Evolutionary conservation across 2,329 filamentous ascomycete genomes (phyloP).

Genomic region (Septoria linicola): DNA sequence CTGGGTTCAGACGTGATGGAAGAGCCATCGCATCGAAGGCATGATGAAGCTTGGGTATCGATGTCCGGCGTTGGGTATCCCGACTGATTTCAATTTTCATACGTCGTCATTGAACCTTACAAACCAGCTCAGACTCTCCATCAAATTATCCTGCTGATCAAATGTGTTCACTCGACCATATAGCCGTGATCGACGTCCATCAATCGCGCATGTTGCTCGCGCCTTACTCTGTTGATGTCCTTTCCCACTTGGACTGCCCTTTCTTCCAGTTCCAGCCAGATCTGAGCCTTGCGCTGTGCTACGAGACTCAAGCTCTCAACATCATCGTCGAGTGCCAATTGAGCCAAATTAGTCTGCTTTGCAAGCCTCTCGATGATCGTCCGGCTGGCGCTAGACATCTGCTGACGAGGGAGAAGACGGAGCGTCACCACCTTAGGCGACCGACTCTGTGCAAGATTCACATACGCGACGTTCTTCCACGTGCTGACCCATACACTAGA

Average conservation of each 20-base stretch:
- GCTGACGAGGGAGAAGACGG: conserved; percentile 36
- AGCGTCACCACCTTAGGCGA: conserved; percentile 34
- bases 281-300: conserved; percentile 20
- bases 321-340: background rate
- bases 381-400: conserved; percentile 15
- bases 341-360: background rate
- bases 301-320: conserved; percentile 4
- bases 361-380: conserved; percentile 14
- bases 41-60: too few species aligned
- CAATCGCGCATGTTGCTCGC: conserved; percentile 18
- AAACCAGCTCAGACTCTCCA: too few species aligned
- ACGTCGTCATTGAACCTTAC: too few species aligned
- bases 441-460: conserved; percentile 48
- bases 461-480: conserved; percentile 46
- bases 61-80: too few species aligned
- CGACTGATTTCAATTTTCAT: too few species aligned
- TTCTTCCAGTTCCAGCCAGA: conserved; percentile 44
- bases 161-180: conserved; percentile 3
- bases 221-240: conserved; percentile 35
- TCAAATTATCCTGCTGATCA: too few species aligned
- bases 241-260: conserved; percentile 35
- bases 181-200: conserved; percentile 25
- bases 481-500: conserved; percentile 42
- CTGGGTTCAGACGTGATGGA: too few species aligned
- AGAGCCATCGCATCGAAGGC: too few species aligned